Evolutionary conservation across 1,284 basidiomycete genomes (phyloP), one percentile per base, ranked within the genome.

Genomic region (Rhodotorula sp.): DNA sequence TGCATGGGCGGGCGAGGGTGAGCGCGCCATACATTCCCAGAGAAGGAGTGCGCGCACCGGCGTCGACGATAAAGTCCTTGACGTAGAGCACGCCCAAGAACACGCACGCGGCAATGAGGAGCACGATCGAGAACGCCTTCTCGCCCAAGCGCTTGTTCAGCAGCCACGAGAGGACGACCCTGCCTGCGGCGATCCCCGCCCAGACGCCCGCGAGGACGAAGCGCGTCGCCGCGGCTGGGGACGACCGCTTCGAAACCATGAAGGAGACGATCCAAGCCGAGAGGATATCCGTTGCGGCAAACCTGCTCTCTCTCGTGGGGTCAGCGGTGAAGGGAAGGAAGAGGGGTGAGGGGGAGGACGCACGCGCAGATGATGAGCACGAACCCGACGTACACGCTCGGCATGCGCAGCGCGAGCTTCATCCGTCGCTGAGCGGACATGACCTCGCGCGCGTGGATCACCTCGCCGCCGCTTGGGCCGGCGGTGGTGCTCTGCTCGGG

Each of bases 191-290:
- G 59, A 76, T 76, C 8, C 75, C 75, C 41, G 61, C 69, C 72
- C 72, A 73, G 2, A 71, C 19, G 19, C 72, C 72, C 0, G 64
- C 48, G 27, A 76, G 65, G n/a, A 69, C 53, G 67, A 71, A 76
- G 6, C 75, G 68, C 8, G 73, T 71, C 2, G 69, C 67, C 12
- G 70, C 72, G 48, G 67, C 66, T 9, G 70, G 70, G 2, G 60
- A 55, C 2, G 37, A 41, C 1, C 71, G 54, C 50, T 69, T 70
- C 57, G 64, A 32, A 7, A 68, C 51, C 51, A 73, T 41, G 67
- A 67, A 76, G 10, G 69, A 71, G 39, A 74, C 71, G 58, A 72
- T 67, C 75, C 75, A 76, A 0, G 69, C 73, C 4, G 62, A 66
- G 27, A 76, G 61, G 2, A 57, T 72, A 61, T 76, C 75, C 53